Evolutionary conservation across 768 basidiomycete species (phyloP).

Genomic region (Termitomyces titanicus): DNA sequence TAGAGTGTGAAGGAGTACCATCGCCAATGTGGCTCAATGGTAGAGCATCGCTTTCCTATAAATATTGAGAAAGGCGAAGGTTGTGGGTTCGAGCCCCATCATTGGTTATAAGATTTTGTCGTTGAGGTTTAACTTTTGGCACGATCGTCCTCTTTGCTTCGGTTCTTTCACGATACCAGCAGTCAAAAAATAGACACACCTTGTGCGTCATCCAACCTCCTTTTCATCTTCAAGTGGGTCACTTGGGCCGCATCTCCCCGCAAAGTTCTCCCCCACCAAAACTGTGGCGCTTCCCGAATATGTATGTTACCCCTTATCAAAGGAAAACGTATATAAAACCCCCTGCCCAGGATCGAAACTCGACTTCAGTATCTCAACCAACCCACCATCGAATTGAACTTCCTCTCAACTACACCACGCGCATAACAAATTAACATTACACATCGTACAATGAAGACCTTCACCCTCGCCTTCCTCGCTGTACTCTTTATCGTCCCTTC

Average conservation of each 20-base stretch:
- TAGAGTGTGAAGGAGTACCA: too few species aligned
- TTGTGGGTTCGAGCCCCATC: constrained; percentile 1
- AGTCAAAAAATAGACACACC: too few species aligned
- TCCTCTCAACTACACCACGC: not conserved
- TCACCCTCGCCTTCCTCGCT: not conserved
- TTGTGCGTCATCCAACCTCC: not conserved
- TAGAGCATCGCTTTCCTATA: not conserved
- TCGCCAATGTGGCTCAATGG: constrained; percentile 2
- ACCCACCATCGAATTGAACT: not conserved
- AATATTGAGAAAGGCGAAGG: not conserved
- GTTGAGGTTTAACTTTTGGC: too few species aligned
- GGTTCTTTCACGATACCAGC: too few species aligned
- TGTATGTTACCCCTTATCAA: not conserved
- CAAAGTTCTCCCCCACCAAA: not conserved
- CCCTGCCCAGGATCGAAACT: too few species aligned
- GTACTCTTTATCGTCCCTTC: not conserved
- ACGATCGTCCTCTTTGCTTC: too few species aligned
- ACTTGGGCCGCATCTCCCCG: not conserved
- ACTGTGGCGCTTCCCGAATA: constrained; percentile 1
- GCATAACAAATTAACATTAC: too few species aligned
- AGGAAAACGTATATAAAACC: not conserved
- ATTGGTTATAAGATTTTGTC: not conserved
- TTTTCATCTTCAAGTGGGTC: not conserved
- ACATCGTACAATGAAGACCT: not conserved
- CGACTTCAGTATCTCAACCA: not conserved